Base-by-base conservation (phyloP, 1,284 basidiomycete genomes). In the Cutaneotrichosporon spelunceum region DNA sequence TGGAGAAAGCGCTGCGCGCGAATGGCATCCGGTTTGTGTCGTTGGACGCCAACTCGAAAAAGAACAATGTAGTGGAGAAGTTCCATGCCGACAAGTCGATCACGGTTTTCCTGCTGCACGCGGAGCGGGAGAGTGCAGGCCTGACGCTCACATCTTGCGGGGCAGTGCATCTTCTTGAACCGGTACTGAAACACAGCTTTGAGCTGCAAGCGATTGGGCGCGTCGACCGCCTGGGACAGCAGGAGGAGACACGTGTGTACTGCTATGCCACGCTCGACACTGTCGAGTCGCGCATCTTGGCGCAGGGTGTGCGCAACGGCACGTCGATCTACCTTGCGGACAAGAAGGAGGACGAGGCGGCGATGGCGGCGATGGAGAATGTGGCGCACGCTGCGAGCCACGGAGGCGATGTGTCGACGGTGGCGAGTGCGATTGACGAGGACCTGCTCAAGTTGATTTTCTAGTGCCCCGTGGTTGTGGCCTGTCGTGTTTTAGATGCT, bases 151-250 rank as follows among this genome's bases (percentile, higher is more conserved):
- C 78, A 0, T 70, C 73, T 1, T 77, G 75, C 33, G 64, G 67
- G n/a, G 75, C 77, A 1, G 77, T 78, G n/a, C 78, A 79, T 60
- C 66, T 79, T 13, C 70, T 79, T 24, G 78, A 79, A 60, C 78
- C 78, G 2, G 76, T 79, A 4, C 62, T 79, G 57, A 72, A 72
- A 48, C 77, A 77, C 64, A 71, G 68, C n/a, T 79, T 77, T 53
- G 78, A 79, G 60, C 70, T 79, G 21, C 78, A 79, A 68, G 75
- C 73, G 11, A 57, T 63, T 10, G 59, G 67, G 54, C 65, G 65
- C 34, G 62, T 66, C 9, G 62, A 66, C 47, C 62, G 62, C 14
- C 39, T 78, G 1, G 77, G 76, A 7, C 76, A 77, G 63, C 65
- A 63, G 48, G 61, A 70, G 23, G 69, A 77, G 65, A 81, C 73